A percentile compares a stretch with the other conserved stretches of the same genome.
These are phyloP conservation scores for Rhododendron vialii DNA, from an alignment of 148 eudicot species.

Conservation along the genomic window DNA sequence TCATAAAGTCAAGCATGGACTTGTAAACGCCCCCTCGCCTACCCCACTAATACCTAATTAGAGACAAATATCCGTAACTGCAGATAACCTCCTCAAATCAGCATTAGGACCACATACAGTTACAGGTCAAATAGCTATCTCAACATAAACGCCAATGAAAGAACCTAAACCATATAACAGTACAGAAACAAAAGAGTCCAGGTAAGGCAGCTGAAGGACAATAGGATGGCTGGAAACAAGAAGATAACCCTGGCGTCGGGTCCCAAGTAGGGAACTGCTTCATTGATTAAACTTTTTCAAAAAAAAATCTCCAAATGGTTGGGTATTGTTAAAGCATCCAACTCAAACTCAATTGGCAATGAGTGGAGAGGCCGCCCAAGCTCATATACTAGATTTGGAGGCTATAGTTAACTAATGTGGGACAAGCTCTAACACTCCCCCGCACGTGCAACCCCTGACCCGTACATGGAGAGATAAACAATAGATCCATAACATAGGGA, in stretches of 20 bases:
- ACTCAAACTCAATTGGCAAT: neutral
- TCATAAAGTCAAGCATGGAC: neutral
- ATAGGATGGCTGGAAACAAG: neutral
- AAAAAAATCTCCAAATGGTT: neutral
- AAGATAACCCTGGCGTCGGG: neutral
- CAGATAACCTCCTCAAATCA: conserved; percentile 23
- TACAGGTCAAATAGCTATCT: neutral
- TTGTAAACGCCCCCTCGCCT: neutral
- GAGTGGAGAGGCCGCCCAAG: neutral
- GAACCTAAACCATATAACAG: neutral
- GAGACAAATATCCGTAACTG: neutral
- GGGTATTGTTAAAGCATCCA: neutral
- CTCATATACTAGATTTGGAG: neutral
- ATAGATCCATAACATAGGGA: neutral
- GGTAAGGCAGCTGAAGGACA: conserved; percentile 4
- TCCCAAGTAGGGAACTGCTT: neutral
- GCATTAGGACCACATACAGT: neutral
- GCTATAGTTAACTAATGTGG: neutral
- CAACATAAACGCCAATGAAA: neutral
- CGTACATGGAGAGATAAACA: neutral
- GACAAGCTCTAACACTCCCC: neutral
- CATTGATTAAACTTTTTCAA: neutral
- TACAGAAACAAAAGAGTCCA: neutral
- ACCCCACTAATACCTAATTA: neutral
- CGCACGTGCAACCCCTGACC: neutral